Evolutionary conservation across 352 stramenopile genomes (phyloP).

Genomic region (Thraustochytrium striatum): DNA sequence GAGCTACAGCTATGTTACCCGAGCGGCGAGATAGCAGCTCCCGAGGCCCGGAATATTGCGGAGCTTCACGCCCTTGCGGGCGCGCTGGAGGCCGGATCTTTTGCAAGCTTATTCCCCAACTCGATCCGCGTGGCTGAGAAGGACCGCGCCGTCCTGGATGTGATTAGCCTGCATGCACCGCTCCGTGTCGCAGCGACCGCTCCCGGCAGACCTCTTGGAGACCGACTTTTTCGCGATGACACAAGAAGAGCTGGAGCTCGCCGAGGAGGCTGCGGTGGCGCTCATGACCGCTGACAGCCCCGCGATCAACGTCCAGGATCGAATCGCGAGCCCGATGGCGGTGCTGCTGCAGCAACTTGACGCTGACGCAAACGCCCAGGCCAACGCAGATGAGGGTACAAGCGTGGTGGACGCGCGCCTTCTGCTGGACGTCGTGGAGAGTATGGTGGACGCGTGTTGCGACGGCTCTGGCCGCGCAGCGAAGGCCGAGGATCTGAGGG

Average conservation of each 20-base stretch:
- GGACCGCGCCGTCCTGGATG: neutral
- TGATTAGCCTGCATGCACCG: neutral
- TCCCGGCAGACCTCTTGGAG: neutral
- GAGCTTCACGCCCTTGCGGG: neutral
- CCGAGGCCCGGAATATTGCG: neutral
- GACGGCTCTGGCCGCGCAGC: too few relatives aligned
- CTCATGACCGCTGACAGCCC: neutral
- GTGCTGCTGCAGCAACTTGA: neutral
- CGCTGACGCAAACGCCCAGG: neutral
- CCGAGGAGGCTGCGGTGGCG: neutral
- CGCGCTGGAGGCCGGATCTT: neutral
- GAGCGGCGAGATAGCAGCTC: neutral
- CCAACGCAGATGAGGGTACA: neutral
- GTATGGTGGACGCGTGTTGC: constrained; percentile 12
- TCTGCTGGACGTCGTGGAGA: constrained; percentile 21
- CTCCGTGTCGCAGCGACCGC: too few relatives aligned
- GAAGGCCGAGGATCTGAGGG: neutral
- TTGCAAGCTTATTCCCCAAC: neutral
- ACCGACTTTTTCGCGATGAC: neutral
- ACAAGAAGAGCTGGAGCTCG: neutral
- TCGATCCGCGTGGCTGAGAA: neutral
- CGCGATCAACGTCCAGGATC: neutral
- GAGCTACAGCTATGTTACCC: constrained; percentile 4
- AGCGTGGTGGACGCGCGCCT: neutral
- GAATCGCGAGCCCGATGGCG: neutral